Base-by-base conservation (phyloP, 2,329 filamentous ascomycete species). In the Fonsecaea monophora region DNA sequence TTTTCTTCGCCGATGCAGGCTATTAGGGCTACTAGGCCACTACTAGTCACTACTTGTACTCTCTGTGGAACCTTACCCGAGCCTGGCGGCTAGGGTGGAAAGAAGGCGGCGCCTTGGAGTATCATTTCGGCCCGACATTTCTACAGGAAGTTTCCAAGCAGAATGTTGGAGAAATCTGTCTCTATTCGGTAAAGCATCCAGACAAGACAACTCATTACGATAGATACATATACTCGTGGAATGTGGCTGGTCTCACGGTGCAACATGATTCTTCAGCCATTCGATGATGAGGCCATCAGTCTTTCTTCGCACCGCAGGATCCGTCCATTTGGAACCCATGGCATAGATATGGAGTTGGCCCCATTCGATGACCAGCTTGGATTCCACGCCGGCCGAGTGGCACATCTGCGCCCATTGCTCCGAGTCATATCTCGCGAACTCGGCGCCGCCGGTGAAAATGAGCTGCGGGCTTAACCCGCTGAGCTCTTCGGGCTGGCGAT, bases 311-410 rank as follows among this genome's bases (percentile, higher is more conserved):
- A 66, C 53, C 30, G 64, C 53, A 25, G 64, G 59, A 37, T 56
- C 53, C 12, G 35, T 53, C 25, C 53, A 66, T 10, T 59, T 63
- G 4, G 59, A 62, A 34, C 64, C 64, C 48, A 66, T 37, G 8
- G 64, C 64, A 34, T 66, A 66, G 32, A 66, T 59, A 53, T 66
- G 64, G n/a, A 66, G 37, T 4, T 65, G 63, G 15, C 32, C 63
- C 63, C 57, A 61, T 56, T 65, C 63, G 25, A 61, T 50, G 4
- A 45, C 38, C 50, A 65, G 6, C 18, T 65, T 57, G 38, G 54
- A 34, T 25, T 25, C 13, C n/a, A 65, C 21, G 8, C 30, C 50
- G 1, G 63, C 63, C 25, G 18, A 32, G 6, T 55, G 8, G 32
- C 63, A 65, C 13, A 61, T 34, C 25, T 56, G 42, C 4, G 63